Evolutionary conservation across 1,284 basidiomycete species (phyloP).

Genomic region (Salmacisia buchloeana): DNA sequence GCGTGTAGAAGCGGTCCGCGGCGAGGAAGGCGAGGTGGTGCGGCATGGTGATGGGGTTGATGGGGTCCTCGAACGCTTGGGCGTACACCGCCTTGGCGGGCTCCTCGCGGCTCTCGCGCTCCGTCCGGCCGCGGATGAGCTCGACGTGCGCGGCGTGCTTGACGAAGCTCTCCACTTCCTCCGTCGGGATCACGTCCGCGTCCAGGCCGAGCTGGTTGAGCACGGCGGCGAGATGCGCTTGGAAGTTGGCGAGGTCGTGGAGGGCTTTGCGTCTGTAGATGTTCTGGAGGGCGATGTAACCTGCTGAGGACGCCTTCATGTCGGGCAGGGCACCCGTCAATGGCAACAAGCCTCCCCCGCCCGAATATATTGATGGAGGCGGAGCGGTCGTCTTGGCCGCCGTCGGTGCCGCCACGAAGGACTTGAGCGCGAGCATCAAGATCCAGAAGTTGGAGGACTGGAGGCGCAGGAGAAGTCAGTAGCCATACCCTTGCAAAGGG

Average conservation of each 20-base stretch:
- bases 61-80: slow-evolving; percentile 35
- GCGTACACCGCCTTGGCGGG: slow-evolving; percentile 29
- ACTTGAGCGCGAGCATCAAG: slow-evolving; percentile 70
- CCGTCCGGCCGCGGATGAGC: slow-evolving; percentile 67
- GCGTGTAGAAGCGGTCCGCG: slow-evolving; percentile 51
- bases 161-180: slow-evolving; percentile 72
- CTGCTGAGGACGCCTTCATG: slow-evolving; percentile 84
- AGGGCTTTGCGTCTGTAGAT: slow-evolving; percentile 69
- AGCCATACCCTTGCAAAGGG: neutral
- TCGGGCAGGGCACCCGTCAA: slow-evolving; percentile 74
- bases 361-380: slow-evolving; percentile 39
- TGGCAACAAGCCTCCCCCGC: slow-evolving; percentile 52
- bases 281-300: slow-evolving; percentile 73
- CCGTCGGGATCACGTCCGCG: slow-evolving; percentile 49
- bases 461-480: neutral
- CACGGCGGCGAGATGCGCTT: slow-evolving; percentile 27
- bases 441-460: slow-evolving; percentile 71
- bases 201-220: slow-evolving; percentile 35
- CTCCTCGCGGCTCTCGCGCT: slow-evolving; percentile 42
- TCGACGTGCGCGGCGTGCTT: slow-evolving; percentile 81
- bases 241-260: slow-evolving; percentile 62
- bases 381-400: slow-evolving; percentile 37
- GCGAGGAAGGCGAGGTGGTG: slow-evolving; percentile 52
- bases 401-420: slow-evolving; percentile 56
- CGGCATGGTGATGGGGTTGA: slow-evolving; percentile 42